These are phyloP conservation scores for Flaveria linearis DNA, from an alignment of 129 eudicot genomes.

Conservation along the genomic window DNA sequence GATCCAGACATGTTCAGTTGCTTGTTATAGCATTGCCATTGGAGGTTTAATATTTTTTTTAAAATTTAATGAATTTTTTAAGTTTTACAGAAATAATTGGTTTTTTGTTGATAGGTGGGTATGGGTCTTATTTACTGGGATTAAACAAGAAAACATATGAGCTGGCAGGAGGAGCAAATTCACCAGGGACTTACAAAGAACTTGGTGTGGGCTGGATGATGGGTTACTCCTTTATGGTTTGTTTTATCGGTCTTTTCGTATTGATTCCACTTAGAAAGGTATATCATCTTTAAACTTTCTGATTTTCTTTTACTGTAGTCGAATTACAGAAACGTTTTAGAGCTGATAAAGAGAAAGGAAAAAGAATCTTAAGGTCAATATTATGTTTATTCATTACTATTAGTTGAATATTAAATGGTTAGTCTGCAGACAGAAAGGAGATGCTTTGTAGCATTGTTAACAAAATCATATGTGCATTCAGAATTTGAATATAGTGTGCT, in stretches of 20 bases:
- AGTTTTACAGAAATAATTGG: not conserved
- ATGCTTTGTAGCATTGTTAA: not conserved
- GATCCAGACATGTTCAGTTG: conserved; percentile 85
- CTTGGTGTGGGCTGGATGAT: conserved; percentile 84
- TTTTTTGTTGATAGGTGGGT: conserved; percentile 55
- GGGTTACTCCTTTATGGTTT: conserved; percentile 61
- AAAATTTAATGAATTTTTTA: too few species aligned
- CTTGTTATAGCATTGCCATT: conserved; percentile 76
- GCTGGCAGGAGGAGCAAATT: conserved; percentile 52
- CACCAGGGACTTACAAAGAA: conserved; percentile 61
- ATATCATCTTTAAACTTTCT: conserved; percentile 7
- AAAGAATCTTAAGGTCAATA: conserved; percentile 9
- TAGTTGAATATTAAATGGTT: not conserved
- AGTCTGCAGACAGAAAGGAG: not conserved
- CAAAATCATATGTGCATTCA: conserved; percentile 1
- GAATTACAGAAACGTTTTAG: not conserved
- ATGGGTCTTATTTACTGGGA: conserved; percentile 73
- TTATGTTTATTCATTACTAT: conserved; percentile 11
- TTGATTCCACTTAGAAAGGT: conserved; percentile 86
- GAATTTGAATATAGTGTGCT: conserved; percentile 1
- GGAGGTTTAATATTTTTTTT: conserved; percentile 43
- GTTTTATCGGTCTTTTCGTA: conserved; percentile 80
- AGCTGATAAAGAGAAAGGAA: not conserved
- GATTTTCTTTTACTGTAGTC: not conserved
- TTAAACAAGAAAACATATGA: conserved; percentile 74